Base-by-base conservation (phyloP, 768 basidiomycete genomes). In the Pholiota microspora region DNA sequence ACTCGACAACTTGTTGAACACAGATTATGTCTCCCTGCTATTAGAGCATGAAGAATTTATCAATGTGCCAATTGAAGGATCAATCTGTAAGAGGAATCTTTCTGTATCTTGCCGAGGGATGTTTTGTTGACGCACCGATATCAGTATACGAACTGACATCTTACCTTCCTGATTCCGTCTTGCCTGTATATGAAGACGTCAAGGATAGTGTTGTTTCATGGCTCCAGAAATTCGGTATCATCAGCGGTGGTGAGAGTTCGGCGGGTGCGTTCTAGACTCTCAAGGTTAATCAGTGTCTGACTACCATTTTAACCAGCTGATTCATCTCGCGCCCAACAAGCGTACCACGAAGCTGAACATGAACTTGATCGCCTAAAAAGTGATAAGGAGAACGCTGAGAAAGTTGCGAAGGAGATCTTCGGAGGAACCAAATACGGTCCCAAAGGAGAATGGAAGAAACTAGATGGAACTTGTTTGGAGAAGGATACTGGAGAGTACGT, bases 381-480 rank as follows among this genome's bases (percentile, higher is more conserved):
- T 21, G 81, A 88, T 23, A 76, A 81, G 51, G 71, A 80, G 24
- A 72, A 76, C 7, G 81, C 84, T 0, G 74, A 80, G 50, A 69
- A 77, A 21, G 86, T 89, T 36, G 67, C 92, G 9, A 69, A 68
- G 1, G 83, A 88, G 54, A 76, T 98, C 21, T 91, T 86, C 63
- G 74, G 84, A 55, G 54, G 71, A 10, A 68, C 83, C 16, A 80
- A 79, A 31, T 97, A 88, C 60, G 94, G 94, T 16, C 67, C 73
- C 1, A 77, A 91, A 24, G 96, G 92, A 47, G 92, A 97, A 72
- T 99, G 93, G 93, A 96, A 96, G 78, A 97, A 96, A 73, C 80
- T 99, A 5, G 89, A 95, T 18, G 80, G 82, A 4, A 74, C 77
- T 1, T 98, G 96, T 62, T 67, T 98, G 10, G 82, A 84, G 65